Percentiles rank a stretch among this genome's conserved stretches.
phyloP scores from a whole-genome alignment of 1,139 yeast species.

The Geotrichum candidum region DNA sequence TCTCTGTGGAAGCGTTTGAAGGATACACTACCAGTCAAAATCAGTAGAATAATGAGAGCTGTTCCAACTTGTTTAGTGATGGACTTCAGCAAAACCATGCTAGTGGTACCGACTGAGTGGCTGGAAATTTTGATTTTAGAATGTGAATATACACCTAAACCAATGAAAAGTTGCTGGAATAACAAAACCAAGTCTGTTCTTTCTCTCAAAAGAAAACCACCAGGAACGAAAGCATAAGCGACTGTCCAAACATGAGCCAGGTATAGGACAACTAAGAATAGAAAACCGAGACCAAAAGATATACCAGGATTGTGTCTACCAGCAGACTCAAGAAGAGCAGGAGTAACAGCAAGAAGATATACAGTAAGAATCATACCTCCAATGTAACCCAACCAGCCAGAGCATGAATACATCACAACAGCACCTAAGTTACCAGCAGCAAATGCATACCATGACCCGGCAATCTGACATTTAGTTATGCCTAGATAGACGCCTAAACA shows the following conservation, averaged over 20 bases:
- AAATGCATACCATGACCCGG: slow-evolving; percentile 20
- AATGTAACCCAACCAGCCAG: slow-evolving; percentile 76
- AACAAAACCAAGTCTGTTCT: slow-evolving; percentile 70
- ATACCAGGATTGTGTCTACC: slow-evolving; percentile 55
- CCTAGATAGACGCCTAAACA: slow-evolving; percentile 52
- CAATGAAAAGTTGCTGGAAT: slow-evolving; percentile 45
- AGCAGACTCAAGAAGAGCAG: slow-evolving; percentile 54
- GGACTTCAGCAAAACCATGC: slow-evolving; percentile 24
- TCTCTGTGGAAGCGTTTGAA: slow-evolving; percentile 53
- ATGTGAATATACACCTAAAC: slow-evolving; percentile 33
- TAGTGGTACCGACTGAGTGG: slow-evolving; percentile 20
- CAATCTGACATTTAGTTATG: slow-evolving; percentile 31
- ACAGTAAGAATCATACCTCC: slow-evolving; percentile 67
- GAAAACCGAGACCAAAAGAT: slow-evolving; percentile 50
- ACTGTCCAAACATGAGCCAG: slow-evolving; percentile 94
- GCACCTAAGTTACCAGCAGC: slow-evolving; percentile 38
- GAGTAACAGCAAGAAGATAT: slow-evolving; percentile 59
- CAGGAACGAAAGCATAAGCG: slow-evolving; percentile 97
- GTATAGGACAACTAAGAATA: slow-evolving; percentile 50
- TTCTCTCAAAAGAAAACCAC: slow-evolving; percentile 81
- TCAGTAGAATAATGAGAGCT: slow-evolving; percentile 28
- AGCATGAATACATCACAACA: slow-evolving; percentile 43
- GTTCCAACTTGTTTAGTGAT: slow-evolving; percentile 28
- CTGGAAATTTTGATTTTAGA: slow-evolving; percentile 23
- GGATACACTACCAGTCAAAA: slow-evolving; percentile 41